Base-by-base conservation (phyloP, 768 basidiomycete species). In the Nidularia pulvinata region DNA sequence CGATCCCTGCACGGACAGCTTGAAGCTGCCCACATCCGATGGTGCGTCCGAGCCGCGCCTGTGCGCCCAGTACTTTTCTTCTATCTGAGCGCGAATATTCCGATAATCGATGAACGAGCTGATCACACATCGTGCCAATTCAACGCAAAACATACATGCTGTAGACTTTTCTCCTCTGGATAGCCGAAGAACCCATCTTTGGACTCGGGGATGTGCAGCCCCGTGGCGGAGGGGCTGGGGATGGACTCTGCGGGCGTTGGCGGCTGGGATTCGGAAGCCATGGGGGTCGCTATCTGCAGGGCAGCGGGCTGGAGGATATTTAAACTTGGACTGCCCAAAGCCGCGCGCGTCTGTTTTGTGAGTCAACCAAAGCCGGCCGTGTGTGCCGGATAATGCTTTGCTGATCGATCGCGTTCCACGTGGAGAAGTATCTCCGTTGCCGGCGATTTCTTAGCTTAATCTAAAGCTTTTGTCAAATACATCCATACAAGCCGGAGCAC, bases 121-220 rank as follows among this genome's bases (percentile, higher is more conserved):
- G 50, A 52, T 50, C 32, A 59, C 30, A 19, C 19, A 13, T 49
- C 35, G 34, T 35, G 4, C 43, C 11, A 45, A 45, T 49, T 46
- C 36, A 36, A 33, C 46, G 55, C 25, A 48, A 50, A 44, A 77
- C 81, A 57, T 72, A 90, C 90, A 58, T 90, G 88, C 60, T 85
- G 85, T 33, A 88, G 76, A 35, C 72, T 85, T 62, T 87, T 89
- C 71, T 93, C 92, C 59, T 93, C 89, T 19, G 74, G 75, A 67
- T 93, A 93, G 7, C 86, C 86, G 65, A 89, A 93, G 68, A 85
- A 93, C 0, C 85, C 88, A 61, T 91, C 89, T 57, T 81, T 79
- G 3, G 82, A 68, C 59, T 87, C 78, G 0, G 79, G 78, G 37
- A 79, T 78, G 32, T 69, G 61, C 30, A 78, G 65, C 3, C 39